Base-by-base conservation (phyloP, 257 asterid species). In the Penstemon davidsonii region DNA sequence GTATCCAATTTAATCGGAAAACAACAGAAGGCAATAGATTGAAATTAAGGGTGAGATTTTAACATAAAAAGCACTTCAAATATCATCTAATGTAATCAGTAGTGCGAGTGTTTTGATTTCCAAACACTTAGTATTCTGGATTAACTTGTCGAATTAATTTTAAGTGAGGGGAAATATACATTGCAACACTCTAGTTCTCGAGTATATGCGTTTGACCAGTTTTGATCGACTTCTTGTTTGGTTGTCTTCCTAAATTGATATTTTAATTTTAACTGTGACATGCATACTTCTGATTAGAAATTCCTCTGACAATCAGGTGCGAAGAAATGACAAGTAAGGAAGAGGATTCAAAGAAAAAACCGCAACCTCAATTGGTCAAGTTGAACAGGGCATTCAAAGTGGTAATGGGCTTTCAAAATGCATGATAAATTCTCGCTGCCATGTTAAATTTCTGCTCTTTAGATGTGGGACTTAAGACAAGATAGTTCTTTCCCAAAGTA, bases 361-460 rank as follows among this genome's bases (percentile, higher is more conserved):
- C 79, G 19, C 71, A 60, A 61, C 91, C 87, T 71, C 88, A 76
- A 60, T 18, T 91, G 73, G 80, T 91, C 80, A 80, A 71, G 77
- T 52, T 86, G 79, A 62, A 86, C 61, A 74, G 59, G 70, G 94
- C 88, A 64, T 76, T 80, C 76, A 87, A 86, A 85, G 59, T 86
- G 95, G 97, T 91, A 80, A 67, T 8, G 41, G 12, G 8, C 19
- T 60, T 42, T 59, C n/a, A 6, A 19, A 19, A 47, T 2, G 25
- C 42, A 41, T 40, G 49, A 37, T 66, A 8, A 12, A 63, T 78
- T 15, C n/a, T 36, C 33, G 33, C 33, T 15, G 40, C 10, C 62
- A 62, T 45, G 19, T 54, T 52, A 52, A 44, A 47, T 18, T 65
- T 41, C 4, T 63, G 68, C 66, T 8, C 58, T 50, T 38, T 45